phyloP scores from a whole-genome alignment of 1,284 basidiomycete genomes.

The Irpex lacteus region DNA sequence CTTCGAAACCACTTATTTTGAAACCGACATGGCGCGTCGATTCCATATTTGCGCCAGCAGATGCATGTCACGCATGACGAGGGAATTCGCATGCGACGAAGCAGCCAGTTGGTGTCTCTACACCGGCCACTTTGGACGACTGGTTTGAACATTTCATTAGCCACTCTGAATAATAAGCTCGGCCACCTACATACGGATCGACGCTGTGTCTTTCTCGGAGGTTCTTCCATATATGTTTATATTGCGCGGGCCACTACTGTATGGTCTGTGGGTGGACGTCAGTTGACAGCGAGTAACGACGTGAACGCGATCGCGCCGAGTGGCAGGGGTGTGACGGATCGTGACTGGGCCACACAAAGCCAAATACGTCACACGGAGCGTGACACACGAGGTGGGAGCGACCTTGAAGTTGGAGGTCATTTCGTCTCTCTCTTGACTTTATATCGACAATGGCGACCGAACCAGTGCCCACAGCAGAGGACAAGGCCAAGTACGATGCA shows the following conservation, averaged over 20 bases:
- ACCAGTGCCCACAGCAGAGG: conserved; percentile 44
- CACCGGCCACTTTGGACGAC: neutral
- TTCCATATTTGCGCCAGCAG: neutral
- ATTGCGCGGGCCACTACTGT: no score
- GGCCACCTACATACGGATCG: neutral
- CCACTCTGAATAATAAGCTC: neutral
- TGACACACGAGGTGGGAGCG: neutral
- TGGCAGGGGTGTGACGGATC: no score
- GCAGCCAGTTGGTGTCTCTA: neutral
- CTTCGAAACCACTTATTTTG: neutral
- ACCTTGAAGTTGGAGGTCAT: neutral
- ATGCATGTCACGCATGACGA: neutral
- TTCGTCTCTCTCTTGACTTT: neutral
- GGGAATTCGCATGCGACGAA: neutral
- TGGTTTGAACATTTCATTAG: neutral
- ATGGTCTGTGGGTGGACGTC: no score
- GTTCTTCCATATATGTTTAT: neutral
- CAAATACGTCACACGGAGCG: neutral
- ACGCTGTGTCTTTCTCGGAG: neutral
- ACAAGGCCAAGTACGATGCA: conserved; percentile 64
- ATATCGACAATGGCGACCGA: conserved; percentile 23
- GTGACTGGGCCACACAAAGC: neutral
- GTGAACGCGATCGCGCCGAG: no score
- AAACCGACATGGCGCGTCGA: neutral
- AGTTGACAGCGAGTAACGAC: no score